Conservation (phyloP, 257 asterid species). For the Jaltomata sinuosa region DNA sequence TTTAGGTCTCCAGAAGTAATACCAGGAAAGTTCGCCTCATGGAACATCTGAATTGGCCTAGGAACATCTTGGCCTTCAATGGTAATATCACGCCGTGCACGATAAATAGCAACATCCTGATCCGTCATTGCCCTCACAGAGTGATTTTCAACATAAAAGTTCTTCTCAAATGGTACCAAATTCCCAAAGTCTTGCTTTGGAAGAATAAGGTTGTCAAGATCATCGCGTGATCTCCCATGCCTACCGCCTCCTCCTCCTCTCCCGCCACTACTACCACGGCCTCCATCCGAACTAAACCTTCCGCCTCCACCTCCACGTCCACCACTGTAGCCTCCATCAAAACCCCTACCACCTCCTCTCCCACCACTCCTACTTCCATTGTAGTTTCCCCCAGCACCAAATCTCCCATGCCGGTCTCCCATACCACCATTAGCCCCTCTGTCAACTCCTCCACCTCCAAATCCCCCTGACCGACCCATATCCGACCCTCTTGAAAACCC, state of each 20-base stretch:
- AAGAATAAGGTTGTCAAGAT: conserved; percentile 55
- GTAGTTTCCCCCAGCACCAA: conserved; percentile 15
- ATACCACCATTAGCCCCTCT: conserved; percentile 26
- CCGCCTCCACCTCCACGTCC: conserved; percentile 17
- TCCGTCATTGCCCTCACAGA: conserved; percentile 69
- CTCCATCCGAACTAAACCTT: conserved; percentile 29
- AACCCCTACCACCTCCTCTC: conserved; percentile 13
- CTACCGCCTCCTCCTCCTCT: conserved; percentile 55
- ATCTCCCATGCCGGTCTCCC: conserved; percentile 32
- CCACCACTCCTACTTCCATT: conserved; percentile 10
- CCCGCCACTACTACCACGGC: conserved; percentile 30
- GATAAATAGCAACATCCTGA: conserved; percentile 57
- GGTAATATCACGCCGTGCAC: conserved; percentile 64
- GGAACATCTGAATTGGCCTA: conserved; percentile 71
- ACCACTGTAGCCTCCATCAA: conserved; percentile 7
- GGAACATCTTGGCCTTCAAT: conserved; percentile 77
- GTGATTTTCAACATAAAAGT: conserved; percentile 67
- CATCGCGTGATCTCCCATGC: conserved; percentile 43
- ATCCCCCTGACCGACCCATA: conserved; percentile 32
- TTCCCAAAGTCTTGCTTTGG: conserved; percentile 75
- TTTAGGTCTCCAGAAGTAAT: neutral
- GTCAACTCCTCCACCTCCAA: conserved; percentile 20
- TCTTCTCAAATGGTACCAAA: conserved; percentile 69
- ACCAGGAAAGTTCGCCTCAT: conserved; percentile 87
- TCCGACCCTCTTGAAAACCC: conserved; percentile 40